phyloP scores from a whole-genome alignment of 176 grass and related monocot genomes.

The Panicum miliaceum region DNA sequence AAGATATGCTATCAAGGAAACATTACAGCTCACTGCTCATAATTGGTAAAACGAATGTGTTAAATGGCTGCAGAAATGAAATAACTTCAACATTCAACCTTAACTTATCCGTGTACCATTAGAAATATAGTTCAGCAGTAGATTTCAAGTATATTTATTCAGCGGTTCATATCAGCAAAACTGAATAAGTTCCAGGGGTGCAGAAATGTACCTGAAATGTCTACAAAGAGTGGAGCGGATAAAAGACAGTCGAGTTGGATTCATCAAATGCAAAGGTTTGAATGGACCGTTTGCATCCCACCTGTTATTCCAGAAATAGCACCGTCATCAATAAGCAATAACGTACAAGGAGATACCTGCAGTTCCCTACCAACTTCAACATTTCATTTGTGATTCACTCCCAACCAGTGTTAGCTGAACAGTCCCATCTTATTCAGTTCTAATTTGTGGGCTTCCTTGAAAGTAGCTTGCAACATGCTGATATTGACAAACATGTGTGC shows the following conservation, averaged over 20 bases:
- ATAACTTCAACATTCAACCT: background rate
- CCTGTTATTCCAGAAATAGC: conserved; percentile 62
- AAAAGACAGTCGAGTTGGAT: conserved; percentile 84
- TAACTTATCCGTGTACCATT: conserved; percentile 18
- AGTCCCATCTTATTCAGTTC: background rate
- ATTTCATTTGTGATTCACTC: background rate
- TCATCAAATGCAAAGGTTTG: conserved; percentile 93
- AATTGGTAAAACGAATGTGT: background rate
- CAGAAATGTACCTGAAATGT: conserved; percentile 74
- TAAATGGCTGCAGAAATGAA: background rate
- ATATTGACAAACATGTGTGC: background rate
- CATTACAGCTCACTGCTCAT: background rate
- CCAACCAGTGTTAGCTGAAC: background rate
- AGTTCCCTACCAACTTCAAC: background rate
- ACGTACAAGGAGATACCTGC: background rate
- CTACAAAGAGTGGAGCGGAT: conserved; percentile 81
- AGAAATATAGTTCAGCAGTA: background rate
- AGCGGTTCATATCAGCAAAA: background rate
- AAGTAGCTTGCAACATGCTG: background rate
- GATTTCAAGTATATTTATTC: background rate
- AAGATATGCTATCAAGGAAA: background rate
- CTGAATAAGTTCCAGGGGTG: background rate
- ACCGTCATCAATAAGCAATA: conserved; percentile 23
- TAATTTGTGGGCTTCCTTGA: background rate
- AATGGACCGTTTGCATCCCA: conserved; percentile 93